Conservation (phyloP, 2,329 filamentous ascomycete genomes). For the Aureobasidium melanogenum region DNA sequence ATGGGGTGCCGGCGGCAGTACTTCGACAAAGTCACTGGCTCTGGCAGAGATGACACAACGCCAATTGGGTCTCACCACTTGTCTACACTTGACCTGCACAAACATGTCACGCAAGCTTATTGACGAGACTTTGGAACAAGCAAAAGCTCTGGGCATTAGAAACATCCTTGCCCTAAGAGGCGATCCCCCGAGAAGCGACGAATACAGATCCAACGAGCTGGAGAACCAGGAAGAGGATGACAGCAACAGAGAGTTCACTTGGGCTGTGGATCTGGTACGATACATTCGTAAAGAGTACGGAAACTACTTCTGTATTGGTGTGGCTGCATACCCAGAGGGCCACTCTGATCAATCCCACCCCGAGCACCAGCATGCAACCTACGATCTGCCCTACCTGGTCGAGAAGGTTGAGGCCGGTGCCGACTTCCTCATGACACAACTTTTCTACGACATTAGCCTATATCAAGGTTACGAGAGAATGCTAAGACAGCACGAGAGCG, state of each 20-base stretch:
- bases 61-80: constrained; percentile 85
- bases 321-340: constrained; percentile 90
- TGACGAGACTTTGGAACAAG: constrained; percentile 82
- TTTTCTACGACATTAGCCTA: constrained; percentile 85
- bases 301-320: constrained; percentile 93
- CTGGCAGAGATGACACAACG: constrained; percentile 92
- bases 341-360: constrained; percentile 88
- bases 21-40: constrained; percentile 81
- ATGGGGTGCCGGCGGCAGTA: constrained; percentile 94
- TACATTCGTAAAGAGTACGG: constrained; percentile 82
- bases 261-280: constrained; percentile 78
- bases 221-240: constrained; percentile 48
- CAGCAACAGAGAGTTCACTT: constrained; percentile 71
- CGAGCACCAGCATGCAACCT: constrained; percentile 55
- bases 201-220: constrained; percentile 56
- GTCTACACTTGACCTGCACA: constrained; percentile 91
- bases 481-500: constrained; percentile 72
- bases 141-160: constrained; percentile 79
- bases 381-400: constrained; percentile 76
- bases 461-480: constrained; percentile 72
- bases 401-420: constrained; percentile 88
- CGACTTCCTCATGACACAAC: constrained; percentile 97
- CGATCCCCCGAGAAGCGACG: constrained; percentile 80
- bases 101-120: constrained; percentile 87
- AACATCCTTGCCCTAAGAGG: constrained; percentile 90